Percentiles rank a stretch among this genome's conserved stretches.
Evolutionary conservation across 495 filamentous ascomycete species (phyloP).

Genomic region (Clavariopsis aquatica): DNA sequence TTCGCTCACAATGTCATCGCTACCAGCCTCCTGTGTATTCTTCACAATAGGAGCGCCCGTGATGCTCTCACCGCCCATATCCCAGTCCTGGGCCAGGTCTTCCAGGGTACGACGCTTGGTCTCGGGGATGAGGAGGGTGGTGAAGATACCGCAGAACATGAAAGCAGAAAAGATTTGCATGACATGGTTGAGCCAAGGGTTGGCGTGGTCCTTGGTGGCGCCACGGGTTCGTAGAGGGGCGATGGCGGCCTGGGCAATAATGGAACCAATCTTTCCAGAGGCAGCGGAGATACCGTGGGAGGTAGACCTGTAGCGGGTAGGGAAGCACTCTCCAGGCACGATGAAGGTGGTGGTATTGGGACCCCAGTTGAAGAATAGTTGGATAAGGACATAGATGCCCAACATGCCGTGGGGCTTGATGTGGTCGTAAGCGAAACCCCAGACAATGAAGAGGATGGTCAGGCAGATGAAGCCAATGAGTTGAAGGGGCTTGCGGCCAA

Average conservation of each 20-base stretch:
- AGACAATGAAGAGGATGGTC: conserved; percentile 73
- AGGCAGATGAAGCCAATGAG: conserved; percentile 72
- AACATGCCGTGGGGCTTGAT: conserved; percentile 39
- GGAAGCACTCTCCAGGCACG: conserved; percentile 86
- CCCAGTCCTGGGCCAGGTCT: conserved; percentile 41
- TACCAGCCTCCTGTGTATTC: not conserved
- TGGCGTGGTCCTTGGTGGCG: conserved; percentile 36
- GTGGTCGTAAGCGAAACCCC: conserved; percentile 70
- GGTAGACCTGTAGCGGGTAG: conserved; percentile 80
- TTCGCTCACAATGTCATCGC: not conserved
- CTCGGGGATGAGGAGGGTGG: conserved; percentile 69
- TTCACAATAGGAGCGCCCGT: conserved; percentile 14
- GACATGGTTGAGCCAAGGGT: conserved; percentile 76
- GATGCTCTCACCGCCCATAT: conserved; percentile 35
- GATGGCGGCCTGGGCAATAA: conserved; percentile 55
- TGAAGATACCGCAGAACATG: conserved; percentile 71
- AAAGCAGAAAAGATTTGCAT: conserved; percentile 80
- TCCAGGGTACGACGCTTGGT: conserved; percentile 66
- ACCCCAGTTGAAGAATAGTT: conserved; percentile 54
- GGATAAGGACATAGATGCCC: conserved; percentile 42
- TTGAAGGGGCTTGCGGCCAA: conserved; percentile 82
- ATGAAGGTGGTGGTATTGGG: conserved; percentile 91
- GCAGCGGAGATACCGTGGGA: conserved; percentile 85
- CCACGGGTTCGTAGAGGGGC: conserved; percentile 47
- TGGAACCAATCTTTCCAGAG: conserved; percentile 79